Base-by-base conservation (phyloP, 202 grass and related monocot species). In the Eragrostis tef region DNA sequence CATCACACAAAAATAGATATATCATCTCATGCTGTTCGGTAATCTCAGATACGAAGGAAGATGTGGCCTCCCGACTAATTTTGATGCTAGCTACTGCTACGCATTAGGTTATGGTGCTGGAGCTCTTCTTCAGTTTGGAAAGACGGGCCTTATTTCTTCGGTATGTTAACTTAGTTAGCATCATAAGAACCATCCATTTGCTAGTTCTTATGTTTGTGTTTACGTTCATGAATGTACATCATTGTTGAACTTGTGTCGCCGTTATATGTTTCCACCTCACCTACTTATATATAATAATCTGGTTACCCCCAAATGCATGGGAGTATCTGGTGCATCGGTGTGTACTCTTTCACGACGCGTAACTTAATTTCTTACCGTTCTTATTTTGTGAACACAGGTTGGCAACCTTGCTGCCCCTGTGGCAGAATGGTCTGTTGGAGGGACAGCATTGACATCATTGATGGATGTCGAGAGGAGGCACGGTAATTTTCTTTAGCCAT, bases 391-490 rank as follows among this genome's bases (percentile, higher is more conserved):
- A n/a, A 43, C 49, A 22, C 84, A 99, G 97, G 97, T 96, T 78
- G 87, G 81, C 42, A 96, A 99, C 81, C 90, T 99, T 4, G 82
- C 80, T 77, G 93, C 97, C 54, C 97, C 93, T 77, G 97, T 92
- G 39, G 81, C 87, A 59, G 83, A 99, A 86, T 99, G 97, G 97
- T 96, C 91, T 36, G 93, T 96, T 80, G 97, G 97, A 84, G 97
- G 97, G 64, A 99, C 97, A 67, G 86, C 97, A 20, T 90, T 99
- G 89, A 99, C 97, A 57, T 60, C 97, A 64, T 75, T 99, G 85
- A 99, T 99, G 93, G 97, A 99, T 84, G 97, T 99, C 34, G 97
- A 99, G 89, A 94, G 97, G 81, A 89, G 97, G 62, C 97, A 96
- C 6, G 97, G 97, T 99, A 93, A 91, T 73, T 82, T 78, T 72